phyloP scores from a whole-genome alignment of 176 grass and related monocot genomes.

The Luzula sylvatica region DNA sequence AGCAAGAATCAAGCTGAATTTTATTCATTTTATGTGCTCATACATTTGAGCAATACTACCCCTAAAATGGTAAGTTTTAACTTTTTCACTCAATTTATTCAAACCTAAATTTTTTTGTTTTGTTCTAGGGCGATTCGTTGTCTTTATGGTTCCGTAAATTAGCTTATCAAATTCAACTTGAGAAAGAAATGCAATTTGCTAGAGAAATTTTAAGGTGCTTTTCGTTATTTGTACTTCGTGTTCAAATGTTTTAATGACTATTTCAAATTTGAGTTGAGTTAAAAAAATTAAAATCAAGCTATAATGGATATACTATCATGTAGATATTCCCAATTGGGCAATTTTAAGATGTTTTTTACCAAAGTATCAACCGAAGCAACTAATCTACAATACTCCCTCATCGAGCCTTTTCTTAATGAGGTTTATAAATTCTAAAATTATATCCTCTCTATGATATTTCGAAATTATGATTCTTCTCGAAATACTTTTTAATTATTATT shows the following conservation, averaged over 20 bases:
- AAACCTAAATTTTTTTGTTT: conserved; percentile 6
- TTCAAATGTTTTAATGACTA: conserved; percentile 3
- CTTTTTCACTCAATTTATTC: conserved; percentile 2
- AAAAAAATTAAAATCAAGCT: background rate
- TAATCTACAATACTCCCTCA: conserved; percentile 52
- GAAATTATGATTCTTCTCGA: background rate
- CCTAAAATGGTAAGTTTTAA: conserved; percentile 53
- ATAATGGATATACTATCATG: conserved; percentile 7
- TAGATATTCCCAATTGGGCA: conserved; percentile 65
- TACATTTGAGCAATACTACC: conserved; percentile 67
- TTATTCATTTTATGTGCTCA: conserved; percentile 82
- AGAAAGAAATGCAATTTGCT: conserved; percentile 83
- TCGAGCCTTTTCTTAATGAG: conserved; percentile 93
- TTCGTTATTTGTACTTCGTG: conserved; percentile 1
- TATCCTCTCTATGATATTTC: background rate
- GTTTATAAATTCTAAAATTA: conserved; percentile 23
- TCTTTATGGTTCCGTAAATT: conserved; percentile 78
- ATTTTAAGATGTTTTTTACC: conserved; percentile 89
- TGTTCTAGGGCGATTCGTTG: conserved; percentile 53
- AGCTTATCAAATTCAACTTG: conserved; percentile 31
- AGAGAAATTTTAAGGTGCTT: conserved; percentile 69
- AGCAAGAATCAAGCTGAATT: conserved; percentile 50
- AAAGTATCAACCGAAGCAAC: conserved; percentile 53
- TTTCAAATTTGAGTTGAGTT: conserved; percentile 12
- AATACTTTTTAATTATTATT: conserved; percentile 8